Evolutionary conservation across 805 yeast genomes (phyloP), one percentile per base, ranked within the genome.

Genomic region (Candida hungchunana): DNA sequence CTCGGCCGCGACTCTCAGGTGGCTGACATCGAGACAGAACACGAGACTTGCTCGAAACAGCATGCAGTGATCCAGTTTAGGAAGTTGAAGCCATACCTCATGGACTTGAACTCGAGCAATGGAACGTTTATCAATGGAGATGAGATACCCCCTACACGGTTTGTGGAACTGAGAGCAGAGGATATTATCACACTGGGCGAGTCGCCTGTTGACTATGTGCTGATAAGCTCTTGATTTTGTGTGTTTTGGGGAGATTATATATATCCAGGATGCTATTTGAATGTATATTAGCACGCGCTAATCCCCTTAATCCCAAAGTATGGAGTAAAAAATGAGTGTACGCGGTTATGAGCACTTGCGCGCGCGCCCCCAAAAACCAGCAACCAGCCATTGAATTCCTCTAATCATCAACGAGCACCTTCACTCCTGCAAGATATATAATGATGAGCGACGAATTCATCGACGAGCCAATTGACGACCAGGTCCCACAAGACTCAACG

Each of bases 11-110:
- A 55, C 25, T 46, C 35, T 6, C 47, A 50, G 18, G 48, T 67
- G 1, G 66, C 62, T 12, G 69, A 69, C 43, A 55, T 68, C 3
- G 43, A 47, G 18, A 53, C 67, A 1, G 58, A 58, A 6, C 59
- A 62, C 31, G 59, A 55, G 18, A 51, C 62, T 1, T 63, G 69
- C 34, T 66, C 73, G 0, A 63, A 64, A 31, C 74, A 71, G 44
- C 77, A 72, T 45, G 74, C 75, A 15, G 76, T 59, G 0, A 55
- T 72, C 7, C 77, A 71, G 41, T 71, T 66, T 42, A 51, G 71
- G 20, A 14, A 2, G 2, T 12, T 11, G 14, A 39, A 32, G 30
- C 66, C 67, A 6, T 72, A 67, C 40, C 37, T 72, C 7, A 66
- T 69, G 26, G 77, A 72, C 42, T 47, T 72, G 22, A 69, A 68